These are phyloP conservation scores for Phaeosphaeria sp. DNA, from an alignment of 2,329 filamentous ascomycete genomes.

Conservation along the genomic window DNA sequence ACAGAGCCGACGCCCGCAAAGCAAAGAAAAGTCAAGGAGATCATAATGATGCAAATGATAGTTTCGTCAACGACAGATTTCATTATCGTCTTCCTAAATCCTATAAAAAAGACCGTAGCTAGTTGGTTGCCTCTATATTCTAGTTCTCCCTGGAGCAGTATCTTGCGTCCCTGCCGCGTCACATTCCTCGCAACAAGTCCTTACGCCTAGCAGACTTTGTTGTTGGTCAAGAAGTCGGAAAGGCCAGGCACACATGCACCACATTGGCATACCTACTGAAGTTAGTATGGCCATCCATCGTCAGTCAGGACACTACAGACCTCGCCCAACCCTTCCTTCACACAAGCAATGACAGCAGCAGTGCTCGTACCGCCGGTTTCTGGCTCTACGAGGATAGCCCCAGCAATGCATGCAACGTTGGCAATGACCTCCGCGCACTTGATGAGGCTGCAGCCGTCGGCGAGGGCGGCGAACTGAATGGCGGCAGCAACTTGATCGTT, in stretches of 20 bases:
- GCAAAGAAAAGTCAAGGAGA: background rate
- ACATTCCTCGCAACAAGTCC: background rate
- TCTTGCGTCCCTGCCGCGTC: background rate
- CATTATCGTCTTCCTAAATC: background rate
- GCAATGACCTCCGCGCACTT: conserved; percentile 11
- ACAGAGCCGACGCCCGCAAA: too few relatives aligned
- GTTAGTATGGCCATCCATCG: background rate
- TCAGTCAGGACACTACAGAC: background rate
- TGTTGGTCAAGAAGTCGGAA: conserved; percentile 10
- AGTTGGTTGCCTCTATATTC: background rate
- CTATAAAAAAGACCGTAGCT: background rate
- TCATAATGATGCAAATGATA: background rate
- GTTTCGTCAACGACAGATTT: background rate
- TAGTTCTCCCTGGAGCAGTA: background rate
- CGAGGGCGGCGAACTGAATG: conserved; percentile 11
- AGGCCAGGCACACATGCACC: conserved; percentile 12
- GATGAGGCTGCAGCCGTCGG: conserved; percentile 11
- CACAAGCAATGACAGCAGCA: conserved; percentile 1
- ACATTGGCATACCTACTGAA: conserved; percentile 8
- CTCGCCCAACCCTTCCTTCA: background rate
- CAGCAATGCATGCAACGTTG: conserved; percentile 9
- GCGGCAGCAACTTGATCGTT: conserved; percentile 10
- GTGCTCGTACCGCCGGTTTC: conserved; percentile 8
- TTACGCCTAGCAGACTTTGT: conserved; percentile 6
- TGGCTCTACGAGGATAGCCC: conserved; percentile 3